phyloP scores from a whole-genome alignment of 108 stramenopile genomes.

The Skeletonema potamos region DNA sequence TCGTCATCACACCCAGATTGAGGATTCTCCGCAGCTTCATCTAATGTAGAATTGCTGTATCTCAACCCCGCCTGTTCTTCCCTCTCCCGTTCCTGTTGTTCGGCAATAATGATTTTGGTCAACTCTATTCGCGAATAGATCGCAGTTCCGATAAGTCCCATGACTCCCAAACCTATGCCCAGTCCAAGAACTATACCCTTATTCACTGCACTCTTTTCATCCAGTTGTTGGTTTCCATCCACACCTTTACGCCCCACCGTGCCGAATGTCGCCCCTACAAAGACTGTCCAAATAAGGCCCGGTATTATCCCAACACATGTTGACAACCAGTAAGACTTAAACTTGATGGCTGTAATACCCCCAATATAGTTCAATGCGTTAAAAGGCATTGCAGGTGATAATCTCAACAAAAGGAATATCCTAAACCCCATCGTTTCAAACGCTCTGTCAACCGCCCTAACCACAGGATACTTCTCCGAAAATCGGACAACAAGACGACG shows the following conservation, averaged over 20 bases:
- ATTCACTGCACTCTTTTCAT: conserved; percentile 11
- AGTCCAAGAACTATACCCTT: conserved; percentile 38
- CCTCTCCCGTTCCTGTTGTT: conserved; percentile 18
- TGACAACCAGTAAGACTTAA: conserved; percentile 28
- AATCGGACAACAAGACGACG: conserved; percentile 32
- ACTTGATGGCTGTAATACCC: conserved; percentile 39
- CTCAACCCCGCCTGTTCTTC: conserved; percentile 18
- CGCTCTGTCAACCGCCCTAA: conserved; percentile 46
- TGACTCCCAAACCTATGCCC: conserved; percentile 27
- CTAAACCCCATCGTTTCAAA: conserved; percentile 49
- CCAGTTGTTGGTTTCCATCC: conserved; percentile 37
- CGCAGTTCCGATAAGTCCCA: conserved; percentile 38
- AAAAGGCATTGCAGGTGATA: conserved; percentile 47
- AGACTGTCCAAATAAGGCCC: conserved; percentile 38
- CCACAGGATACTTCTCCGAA: conserved; percentile 41
- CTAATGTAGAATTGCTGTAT: neutral
- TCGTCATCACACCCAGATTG: neutral
- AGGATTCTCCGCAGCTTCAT: neutral
- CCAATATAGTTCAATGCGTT: conserved; percentile 55
- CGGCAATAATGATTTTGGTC: conserved; percentile 40
- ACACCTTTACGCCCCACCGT: conserved; percentile 18
- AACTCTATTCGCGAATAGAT: conserved; percentile 43
- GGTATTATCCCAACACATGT: conserved; percentile 39
- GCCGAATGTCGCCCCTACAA: conserved; percentile 45
- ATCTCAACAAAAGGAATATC: conserved; percentile 34